Base-by-base conservation (phyloP, 306 rosid genomes). In the Albizia julibrissin region DNA sequence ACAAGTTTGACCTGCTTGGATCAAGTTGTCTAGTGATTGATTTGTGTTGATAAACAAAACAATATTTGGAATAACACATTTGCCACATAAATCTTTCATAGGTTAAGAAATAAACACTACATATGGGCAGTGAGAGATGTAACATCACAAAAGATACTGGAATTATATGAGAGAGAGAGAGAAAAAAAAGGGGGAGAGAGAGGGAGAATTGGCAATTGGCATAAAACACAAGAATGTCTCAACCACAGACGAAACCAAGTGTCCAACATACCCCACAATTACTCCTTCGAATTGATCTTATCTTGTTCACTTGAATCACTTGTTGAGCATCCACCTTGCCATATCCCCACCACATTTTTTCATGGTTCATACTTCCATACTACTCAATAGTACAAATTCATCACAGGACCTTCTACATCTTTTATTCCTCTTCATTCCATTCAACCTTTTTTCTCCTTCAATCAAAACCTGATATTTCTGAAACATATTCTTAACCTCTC, bases 81-180 rank as follows among this genome's bases (percentile, higher is more conserved):
- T 65, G 42, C 70, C 70, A 29, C 33, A 6, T 65, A 31, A 14
- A 65, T 31, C 10, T 29, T 31, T 15, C n/a, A 6, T 76, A 31
- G 5, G 24, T 59, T 26, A 26, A 61, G 67, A 61, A 26, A 61
- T 61, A 61, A 61, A 61, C 11, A 10, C 34, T 31, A 26, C 39
- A 18, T 50, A 73, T 26, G 39, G 54, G 42, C 43, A 14, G 37
- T 76, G 66, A 18, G 42, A 82, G 6, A 49, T 80, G 82, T 81
- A 76, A 84, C 86, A 87, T 80, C 84, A 74, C 77, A 78, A 59
- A 87, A 74, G 29, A 80, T 84, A 81, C 27, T 75, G 5, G 84
- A 86, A 82, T 84, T 84, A 82, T 84, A 72, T 68, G 43, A 72
- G 58, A 78, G 79, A 79, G 82, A 61, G 47, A 75, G 76, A 80